phyloP scores from a whole-genome alignment of 768 basidiomycete genomes.

The Royoungia palumana region DNA sequence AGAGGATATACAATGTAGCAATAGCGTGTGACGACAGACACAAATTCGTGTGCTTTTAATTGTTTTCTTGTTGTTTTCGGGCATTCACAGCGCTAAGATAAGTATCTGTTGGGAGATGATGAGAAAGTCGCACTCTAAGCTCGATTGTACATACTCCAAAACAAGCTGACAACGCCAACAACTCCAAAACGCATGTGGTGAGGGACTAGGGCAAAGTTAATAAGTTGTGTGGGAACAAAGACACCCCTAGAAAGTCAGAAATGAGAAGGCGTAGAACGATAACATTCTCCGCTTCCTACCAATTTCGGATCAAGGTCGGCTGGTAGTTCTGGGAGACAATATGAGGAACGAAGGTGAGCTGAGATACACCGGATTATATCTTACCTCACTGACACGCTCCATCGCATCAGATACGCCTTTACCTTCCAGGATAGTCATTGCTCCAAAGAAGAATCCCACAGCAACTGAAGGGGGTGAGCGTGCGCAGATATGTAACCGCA shows the following conservation, averaged over 20 bases:
- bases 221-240: constrained; percentile 70
- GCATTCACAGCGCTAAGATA: constrained; percentile 61
- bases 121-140: constrained; percentile 1
- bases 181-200: constrained; percentile 72
- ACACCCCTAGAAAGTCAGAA: constrained; percentile 48
- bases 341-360: constrained; percentile 2
- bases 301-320: constrained; percentile 73
- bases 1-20: constrained; percentile 8
- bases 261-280: neutral
- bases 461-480: constrained; percentile 30
- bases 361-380: neutral
- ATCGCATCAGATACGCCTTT: constrained; percentile 52
- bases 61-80: constrained; percentile 3
- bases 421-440: constrained; percentile 80
- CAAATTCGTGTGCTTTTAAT: constrained; percentile 5
- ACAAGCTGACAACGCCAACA: constrained; percentile 73
- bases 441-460: constrained; percentile 60
- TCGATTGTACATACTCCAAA: constrained; percentile 63
- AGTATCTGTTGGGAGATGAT: constrained; percentile 42
- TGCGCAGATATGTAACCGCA: constrained; percentile 3
- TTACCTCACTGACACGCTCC: constrained; percentile 41
- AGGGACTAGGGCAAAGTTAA: constrained; percentile 78
- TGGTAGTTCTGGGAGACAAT: constrained; percentile 52
- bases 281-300: constrained; percentile 45
- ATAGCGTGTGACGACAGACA: neutral